Evolutionary conservation across 2,329 filamentous ascomycete species (phyloP), one percentile per base, ranked within the genome.

Genomic region (Sarocladiaceae sp.): DNA sequence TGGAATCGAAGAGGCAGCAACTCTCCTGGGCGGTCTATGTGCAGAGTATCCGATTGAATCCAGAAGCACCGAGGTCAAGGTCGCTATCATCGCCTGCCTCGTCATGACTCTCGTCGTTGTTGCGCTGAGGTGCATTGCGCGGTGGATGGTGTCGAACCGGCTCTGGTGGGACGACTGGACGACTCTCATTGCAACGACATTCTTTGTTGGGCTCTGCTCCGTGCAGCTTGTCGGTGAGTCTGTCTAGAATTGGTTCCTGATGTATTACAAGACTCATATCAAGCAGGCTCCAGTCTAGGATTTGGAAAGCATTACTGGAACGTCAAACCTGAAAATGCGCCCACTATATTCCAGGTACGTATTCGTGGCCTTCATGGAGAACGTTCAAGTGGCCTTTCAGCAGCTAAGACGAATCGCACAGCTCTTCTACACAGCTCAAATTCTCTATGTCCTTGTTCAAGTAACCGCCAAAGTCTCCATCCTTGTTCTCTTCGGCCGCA

Each of bases 51-150:
- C 46, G 15, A 49, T 31, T 17, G 46, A 36, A 18, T 31, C 25
- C 25, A 22, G 26, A 49, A 25, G 23, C n/a, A 40, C 31, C 18
- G 12, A 25, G 25, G 23, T 62, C 20, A 59, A 54, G 51, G 62
- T 59, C 15, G 59, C 62, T 35, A 61, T 60, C 17, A 61, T 64
- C 28, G 62, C 62, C 15, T 61, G 64, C 48, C 33, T 36, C 33
- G 33, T 17, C 33, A n/a, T 36, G 18, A 36, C 33, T n/a, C 7
- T 36, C 33, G 15, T 36, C 15, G 18, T 36, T 36, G 33, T 36
- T n/a, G 15, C 18, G 8, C 33, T 36, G 33, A 36, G 33, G 15
- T 36, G 33, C 15, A 36, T 36, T 36, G 33, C 33, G 12, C 33
- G 33, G 5, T 36, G 33, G 33, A 36, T 17, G 6, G 33, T 36